Conservation (phyloP, 768 basidiomycete species). For the Kwoniella bestiolae region DNA sequence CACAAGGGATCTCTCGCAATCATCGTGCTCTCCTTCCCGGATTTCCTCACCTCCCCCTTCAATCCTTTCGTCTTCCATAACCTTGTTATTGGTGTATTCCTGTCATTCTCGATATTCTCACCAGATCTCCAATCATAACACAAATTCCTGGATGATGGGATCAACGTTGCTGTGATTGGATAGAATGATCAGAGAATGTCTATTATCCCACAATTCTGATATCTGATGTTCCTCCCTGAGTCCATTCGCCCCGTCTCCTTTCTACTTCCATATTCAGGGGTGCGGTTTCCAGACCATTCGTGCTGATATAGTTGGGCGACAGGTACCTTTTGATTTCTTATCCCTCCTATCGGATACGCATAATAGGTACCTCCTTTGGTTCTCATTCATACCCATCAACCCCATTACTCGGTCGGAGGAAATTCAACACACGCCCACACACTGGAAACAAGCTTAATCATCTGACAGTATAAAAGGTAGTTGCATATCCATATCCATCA, state of each 20-base stretch:
- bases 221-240: neutral
- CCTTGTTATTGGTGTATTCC: neutral
- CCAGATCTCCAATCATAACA: too few species aligned
- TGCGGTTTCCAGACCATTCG: neutral
- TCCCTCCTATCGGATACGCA: conserved; percentile 7
- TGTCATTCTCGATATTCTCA: neutral
- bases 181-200: neutral
- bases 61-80: neutral
- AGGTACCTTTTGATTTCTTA: neutral
- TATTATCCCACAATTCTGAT: conserved; percentile 6
- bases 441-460: neutral
- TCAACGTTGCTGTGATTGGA: too few species aligned
- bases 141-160: too few species aligned
- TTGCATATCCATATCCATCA: neutral
- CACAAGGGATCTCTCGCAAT: neutral
- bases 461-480: neutral
- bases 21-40: neutral
- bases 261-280: neutral
- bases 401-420: neutral
- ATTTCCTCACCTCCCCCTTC: neutral
- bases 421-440: neutral
- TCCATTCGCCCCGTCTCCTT: neutral
- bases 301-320: neutral
- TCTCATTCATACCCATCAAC: neutral
- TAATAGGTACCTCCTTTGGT: neutral